These are phyloP conservation scores for Calonectria pseudoturangicola DNA, from an alignment of 2,329 filamentous ascomycete species.

Conservation along the genomic window DNA sequence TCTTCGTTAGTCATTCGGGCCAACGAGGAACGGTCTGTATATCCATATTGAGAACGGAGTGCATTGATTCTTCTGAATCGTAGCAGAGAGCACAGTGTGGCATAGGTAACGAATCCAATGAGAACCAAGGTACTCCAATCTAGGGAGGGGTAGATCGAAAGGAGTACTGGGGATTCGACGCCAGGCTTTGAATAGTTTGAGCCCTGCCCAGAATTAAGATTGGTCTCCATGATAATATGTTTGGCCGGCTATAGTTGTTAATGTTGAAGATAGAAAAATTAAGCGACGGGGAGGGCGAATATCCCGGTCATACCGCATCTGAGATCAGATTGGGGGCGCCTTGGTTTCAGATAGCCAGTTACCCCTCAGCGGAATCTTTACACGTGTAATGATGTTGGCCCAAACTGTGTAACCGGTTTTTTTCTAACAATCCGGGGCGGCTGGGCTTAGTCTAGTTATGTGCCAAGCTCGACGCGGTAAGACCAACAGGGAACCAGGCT, in stretches of 20 bases:
- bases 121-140: constrained; percentile 38
- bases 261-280: not conserved
- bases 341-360: constrained; percentile 7
- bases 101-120: constrained; percentile 56
- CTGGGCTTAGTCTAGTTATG: not conserved
- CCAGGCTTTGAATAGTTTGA: constrained; percentile 8
- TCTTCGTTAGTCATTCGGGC: constrained; percentile 65
- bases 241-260: not conserved
- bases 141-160: not conserved
- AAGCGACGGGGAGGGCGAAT: not conserved
- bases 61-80: constrained; percentile 60
- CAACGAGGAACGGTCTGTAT: constrained; percentile 60
- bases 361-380: constrained; percentile 11
- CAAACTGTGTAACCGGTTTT: not conserved
- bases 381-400: too few species aligned
- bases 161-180: not conserved
- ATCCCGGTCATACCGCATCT: not conserved
- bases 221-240: not conserved
- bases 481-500: not conserved
- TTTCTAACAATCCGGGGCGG: not conserved
- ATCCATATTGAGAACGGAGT: constrained; percentile 57
- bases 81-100: constrained; percentile 59
- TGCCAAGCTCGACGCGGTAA: not conserved
- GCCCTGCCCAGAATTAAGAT: not conserved
- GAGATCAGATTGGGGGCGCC: not conserved